Percentiles rank a stretch among this genome's conserved stretches.
phyloP scores from a whole-genome alignment of 768 basidiomycete genomes.

The Stropharia rugosoannulata region DNA sequence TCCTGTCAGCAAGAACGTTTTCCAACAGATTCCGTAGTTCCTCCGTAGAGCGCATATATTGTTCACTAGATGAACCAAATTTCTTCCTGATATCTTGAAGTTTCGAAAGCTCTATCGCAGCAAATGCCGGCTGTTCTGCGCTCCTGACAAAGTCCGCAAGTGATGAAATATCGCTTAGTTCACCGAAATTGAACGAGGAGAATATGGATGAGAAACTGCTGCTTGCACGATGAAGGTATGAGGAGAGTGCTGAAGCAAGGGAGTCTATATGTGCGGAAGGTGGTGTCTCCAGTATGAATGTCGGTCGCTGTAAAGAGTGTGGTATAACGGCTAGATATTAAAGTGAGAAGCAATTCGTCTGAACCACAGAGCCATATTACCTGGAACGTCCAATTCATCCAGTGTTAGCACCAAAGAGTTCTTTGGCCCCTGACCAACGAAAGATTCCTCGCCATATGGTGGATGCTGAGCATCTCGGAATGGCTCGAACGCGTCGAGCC shows the following conservation, averaged over 20 bases:
- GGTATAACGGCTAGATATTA: slow-evolving; percentile 54
- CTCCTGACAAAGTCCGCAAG: slow-evolving; percentile 55
- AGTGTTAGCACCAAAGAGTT: slow-evolving; percentile 56
- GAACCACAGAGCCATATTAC: slow-evolving; percentile 29
- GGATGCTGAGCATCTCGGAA: slow-evolving; percentile 34
- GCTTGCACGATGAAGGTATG: slow-evolving; percentile 56
- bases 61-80: slow-evolving; percentile 51
- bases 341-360: slow-evolving; percentile 1
- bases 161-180: slow-evolving; percentile 30
- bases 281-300: slow-evolving; percentile 42
- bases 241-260: slow-evolving; percentile 52
- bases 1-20: slow-evolving; percentile 33
- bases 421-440: slow-evolving; percentile 56
- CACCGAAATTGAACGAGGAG: slow-evolving; percentile 29
- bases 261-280: slow-evolving; percentile 33
- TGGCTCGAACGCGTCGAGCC: slow-evolving; percentile 65
- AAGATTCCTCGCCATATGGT: slow-evolving; percentile 35
- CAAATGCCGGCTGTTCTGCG: slow-evolving; percentile 51
- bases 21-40: slow-evolving; percentile 50
- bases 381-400: slow-evolving; percentile 52
- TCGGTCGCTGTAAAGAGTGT: slow-evolving; percentile 36
- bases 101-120: slow-evolving; percentile 57
- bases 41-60: slow-evolving; percentile 47
- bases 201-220: slow-evolving; percentile 58
- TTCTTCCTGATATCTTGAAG: slow-evolving; percentile 46